Base-by-base conservation (phyloP, 495 filamentous ascomycete species). In the Neurospora sp. region DNA sequence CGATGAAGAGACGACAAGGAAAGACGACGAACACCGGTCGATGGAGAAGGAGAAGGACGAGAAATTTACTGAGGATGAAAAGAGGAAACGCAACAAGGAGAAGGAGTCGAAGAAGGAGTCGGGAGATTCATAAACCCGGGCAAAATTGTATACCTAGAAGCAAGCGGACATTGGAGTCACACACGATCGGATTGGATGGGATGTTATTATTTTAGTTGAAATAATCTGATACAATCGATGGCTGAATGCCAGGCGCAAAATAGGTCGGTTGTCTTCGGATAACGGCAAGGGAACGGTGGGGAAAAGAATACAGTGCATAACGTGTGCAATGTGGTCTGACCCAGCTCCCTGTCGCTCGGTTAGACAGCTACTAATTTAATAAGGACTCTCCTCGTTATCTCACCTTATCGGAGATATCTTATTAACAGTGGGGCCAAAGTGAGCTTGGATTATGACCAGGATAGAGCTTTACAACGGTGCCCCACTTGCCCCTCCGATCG, bases 1-100 rank as follows among this genome's bases (percentile, higher is more conserved):
- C 76, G 90, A 87, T 75, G 85, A 91, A 71, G 88, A 92, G 48
- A 86, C 83, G 68, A 82, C 79, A 53, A 85, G 83, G 75, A 77
- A 76, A 20, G 79, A 74, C 18, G 78, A 77, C 16, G 77, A 78
- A 44, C 31, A 45, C 40, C 74, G 72, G 14, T 77, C 72, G 3
- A 76, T 76, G 1, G 74, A 83, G 20, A 79, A 79, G 69, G 82
- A 82, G 71, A 76, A 82, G 75, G 81, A 88, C 72, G 87, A 87
- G 72, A 82, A 86, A 20, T 81, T 79, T 38, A 84, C 85, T 10
- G 81, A 84, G 70, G 82, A 86, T 68, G 79, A 85, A 9, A 80
- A 85, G 22, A 83, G 86, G 27, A 78, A 82, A 71, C 77, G 75
- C 71, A 74, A 79, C 71, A 80, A 79, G 44, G 40, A 74, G 65